Conservation (phyloP, 1,284 basidiomycete species). For the Cryptococcus sp. region DNA sequence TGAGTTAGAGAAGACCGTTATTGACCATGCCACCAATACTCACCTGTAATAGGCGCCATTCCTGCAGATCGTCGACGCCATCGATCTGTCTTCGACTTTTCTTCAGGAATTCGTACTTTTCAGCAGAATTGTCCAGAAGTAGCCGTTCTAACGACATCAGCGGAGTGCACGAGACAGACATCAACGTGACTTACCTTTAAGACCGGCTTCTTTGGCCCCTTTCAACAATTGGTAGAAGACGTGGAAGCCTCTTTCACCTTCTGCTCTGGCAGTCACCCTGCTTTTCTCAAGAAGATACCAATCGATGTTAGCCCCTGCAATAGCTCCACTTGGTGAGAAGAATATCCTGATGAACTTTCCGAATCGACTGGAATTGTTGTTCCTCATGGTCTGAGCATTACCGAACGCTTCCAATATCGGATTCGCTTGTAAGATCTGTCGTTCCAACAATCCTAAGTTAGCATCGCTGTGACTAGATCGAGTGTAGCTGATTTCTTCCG, state of each 20-base stretch:
- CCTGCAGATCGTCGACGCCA: conserved; percentile 85
- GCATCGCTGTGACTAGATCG: conserved; percentile 53
- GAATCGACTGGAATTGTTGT: conserved; percentile 98
- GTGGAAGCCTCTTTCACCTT: conserved; percentile 90
- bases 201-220: conserved; percentile 57
- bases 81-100: conserved; percentile 86
- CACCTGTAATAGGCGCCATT: conserved; percentile 79
- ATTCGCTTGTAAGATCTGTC: conserved; percentile 96
- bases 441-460: conserved; percentile 82
- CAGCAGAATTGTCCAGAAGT: conserved; percentile 68
- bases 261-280: conserved; percentile 80
- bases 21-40: conserved; percentile 9
- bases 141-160: conserved; percentile 57
- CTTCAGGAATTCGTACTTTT: conserved; percentile 87
- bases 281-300: conserved; percentile 99
- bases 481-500: conserved; percentile 31
- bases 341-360: conserved; percentile 93
- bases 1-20: not conserved
- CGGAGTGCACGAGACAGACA: not conserved
- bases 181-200: conserved; percentile 57
- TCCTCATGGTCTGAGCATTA: conserved; percentile 96
- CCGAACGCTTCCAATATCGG: conserved; percentile 98
- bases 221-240: conserved; percentile 90
- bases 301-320: conserved; percentile 96
- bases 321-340: conserved; percentile 88